Base-by-base conservation (phyloP, 2,329 filamentous ascomycete genomes). In the Parascedosporium putredinis region DNA sequence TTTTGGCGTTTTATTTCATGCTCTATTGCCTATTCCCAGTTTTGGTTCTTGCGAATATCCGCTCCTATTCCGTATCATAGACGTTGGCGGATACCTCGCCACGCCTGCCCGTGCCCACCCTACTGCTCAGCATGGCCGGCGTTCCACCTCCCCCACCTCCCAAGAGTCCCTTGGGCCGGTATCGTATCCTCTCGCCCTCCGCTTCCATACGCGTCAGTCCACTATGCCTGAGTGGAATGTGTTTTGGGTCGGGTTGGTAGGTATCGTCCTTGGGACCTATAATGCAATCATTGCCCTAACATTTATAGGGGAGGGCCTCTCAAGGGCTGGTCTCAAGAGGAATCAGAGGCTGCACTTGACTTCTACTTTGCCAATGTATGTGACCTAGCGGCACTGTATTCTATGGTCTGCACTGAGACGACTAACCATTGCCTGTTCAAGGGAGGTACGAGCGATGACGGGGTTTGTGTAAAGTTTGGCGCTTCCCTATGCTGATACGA, bases 121-220 rank as follows among this genome's bases (percentile, higher is more conserved):
- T 42, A 20, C 16, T 24, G 7, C 38, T 20, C 12, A 42, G 12
- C 18, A 42, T 42, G 16, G 12, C 38, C 20, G 20, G 38, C 20
- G 29, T 58, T 14, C 67, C 67, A 16, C 55, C 58, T 47, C 69
- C 74, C 5, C 68, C 75, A 3, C 64, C 72, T 3, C 73, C 79
- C 23, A 72, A 76, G 62, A 81, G 80, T 51, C 74, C 78, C 50
- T 64, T 87, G 55, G 80, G 71, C 52, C 74, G 79, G 49, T 84
- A 86, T 57, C 79, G 83, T 5, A 64, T 87, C 43, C 73, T 88
- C 10, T 77, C 83, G 1, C 81, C 83, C 8, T 77, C 73, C 1
- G 83, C 84, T 2, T 73, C 75, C 0, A 71, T 87, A 20, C 71
- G 80, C 27, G 82, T 86, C n/a, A 83, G 78, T 54, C 83, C 83